Evolutionary conservation across 1,284 basidiomycete species (phyloP).

Genomic region (Sanghuangporus weigelae): DNA sequence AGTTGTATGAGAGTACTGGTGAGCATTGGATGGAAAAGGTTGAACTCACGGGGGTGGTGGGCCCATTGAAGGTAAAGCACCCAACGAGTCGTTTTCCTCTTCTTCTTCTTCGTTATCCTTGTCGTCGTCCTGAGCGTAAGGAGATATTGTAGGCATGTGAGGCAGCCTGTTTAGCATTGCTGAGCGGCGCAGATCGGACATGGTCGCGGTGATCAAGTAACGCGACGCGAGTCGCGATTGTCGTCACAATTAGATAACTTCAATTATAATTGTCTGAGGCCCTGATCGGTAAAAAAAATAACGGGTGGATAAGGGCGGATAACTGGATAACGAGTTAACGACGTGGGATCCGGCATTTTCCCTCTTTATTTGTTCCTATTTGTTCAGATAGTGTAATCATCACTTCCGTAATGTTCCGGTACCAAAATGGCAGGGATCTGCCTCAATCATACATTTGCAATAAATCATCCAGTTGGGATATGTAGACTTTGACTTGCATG

Average conservation of each 20-base stretch:
- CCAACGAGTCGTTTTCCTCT: conserved; percentile 60
- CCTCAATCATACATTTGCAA: too few relatives aligned
- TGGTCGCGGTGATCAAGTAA: conserved; percentile 25
- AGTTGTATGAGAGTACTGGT: not conserved
- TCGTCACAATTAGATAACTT: not conserved
- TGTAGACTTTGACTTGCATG: too few relatives aligned
- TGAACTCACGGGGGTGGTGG: conserved; percentile 53
- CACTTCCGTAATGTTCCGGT: too few relatives aligned
- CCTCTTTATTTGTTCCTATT: too few relatives aligned
- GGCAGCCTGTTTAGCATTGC: conserved; percentile 68
- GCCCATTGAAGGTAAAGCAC: conserved; percentile 52
- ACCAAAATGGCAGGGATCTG: too few relatives aligned
- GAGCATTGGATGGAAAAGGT: not conserved
- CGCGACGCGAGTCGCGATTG: not conserved
- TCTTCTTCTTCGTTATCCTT: conserved; percentile 44
- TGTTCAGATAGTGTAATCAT: too few relatives aligned
- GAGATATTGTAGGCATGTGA: conserved; percentile 33
- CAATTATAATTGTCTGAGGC: too few relatives aligned
- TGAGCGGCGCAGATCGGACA: conserved; percentile 69
- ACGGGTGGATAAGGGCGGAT: too few relatives aligned
- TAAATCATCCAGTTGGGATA: too few relatives aligned
- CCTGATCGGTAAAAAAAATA: too few relatives aligned
- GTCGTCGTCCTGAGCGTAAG: conserved; percentile 19
- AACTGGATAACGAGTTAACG: too few relatives aligned
- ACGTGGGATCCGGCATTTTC: too few relatives aligned